Percentiles rank a stretch among this genome's conserved stretches.
Conservation (phyloP, 1,284 basidiomycete genomes). For the Pterulicium gracile region DNA sequence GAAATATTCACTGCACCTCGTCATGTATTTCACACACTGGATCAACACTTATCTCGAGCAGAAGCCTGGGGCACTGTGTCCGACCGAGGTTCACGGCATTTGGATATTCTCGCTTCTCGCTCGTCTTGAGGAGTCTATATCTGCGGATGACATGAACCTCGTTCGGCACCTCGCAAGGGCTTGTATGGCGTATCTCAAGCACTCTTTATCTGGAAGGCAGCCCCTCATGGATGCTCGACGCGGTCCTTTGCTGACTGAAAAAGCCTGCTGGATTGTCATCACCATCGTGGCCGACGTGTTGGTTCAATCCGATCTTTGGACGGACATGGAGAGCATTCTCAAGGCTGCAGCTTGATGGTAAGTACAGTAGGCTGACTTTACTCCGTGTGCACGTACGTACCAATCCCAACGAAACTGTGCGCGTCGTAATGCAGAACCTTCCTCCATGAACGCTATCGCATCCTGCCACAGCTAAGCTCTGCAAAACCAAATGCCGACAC, state of each 20-base stretch:
- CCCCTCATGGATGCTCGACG: background rate
- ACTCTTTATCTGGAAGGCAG: conserved; percentile 20
- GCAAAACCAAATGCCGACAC: no score
- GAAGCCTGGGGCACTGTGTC: conserved; percentile 25
- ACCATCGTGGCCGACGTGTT: conserved; percentile 65
- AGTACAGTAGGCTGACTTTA: no score
- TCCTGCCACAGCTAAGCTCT: no score
- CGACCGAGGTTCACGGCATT: conserved; percentile 57
- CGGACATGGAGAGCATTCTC: conserved; percentile 47
- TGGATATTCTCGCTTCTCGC: conserved; percentile 83
- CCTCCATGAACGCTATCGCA: no score
- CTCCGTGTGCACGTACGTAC: no score
- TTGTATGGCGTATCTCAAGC: conserved; percentile 48
- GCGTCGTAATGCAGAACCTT: no score
- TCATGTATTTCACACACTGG: conserved; percentile 81
- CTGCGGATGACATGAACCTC: conserved; percentile 69
- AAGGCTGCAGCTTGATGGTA: conserved; percentile 1
- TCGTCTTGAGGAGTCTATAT: conserved; percentile 60
- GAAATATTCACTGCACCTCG: conserved; percentile 48
- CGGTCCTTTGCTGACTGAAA: conserved; percentile 31
- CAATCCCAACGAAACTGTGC: no score
- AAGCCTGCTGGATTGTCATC: conserved; percentile 80
- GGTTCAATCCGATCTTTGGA: conserved; percentile 83
- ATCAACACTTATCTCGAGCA: conserved; percentile 49
- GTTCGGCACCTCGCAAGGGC: conserved; percentile 72